Conservation (phyloP, 2,329 filamentous ascomycete genomes). For the Cercospora citrullina region DNA sequence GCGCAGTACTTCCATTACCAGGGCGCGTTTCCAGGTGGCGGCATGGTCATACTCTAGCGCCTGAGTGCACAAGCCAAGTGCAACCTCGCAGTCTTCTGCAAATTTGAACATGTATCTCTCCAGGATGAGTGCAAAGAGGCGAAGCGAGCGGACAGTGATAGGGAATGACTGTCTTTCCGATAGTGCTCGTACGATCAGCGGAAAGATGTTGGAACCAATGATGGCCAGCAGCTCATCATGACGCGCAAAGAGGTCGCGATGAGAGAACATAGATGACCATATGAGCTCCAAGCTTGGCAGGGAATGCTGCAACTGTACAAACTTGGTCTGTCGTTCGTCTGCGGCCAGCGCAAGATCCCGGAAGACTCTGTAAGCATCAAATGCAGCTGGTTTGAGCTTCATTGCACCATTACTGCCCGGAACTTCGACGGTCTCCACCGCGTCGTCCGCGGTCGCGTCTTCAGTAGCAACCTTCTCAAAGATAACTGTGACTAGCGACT, state of each 20-base stretch:
- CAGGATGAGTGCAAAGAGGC: constrained; percentile 80
- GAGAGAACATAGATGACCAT: constrained; percentile 83
- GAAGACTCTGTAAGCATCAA: constrained; percentile 85
- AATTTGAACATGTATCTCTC: constrained; percentile 75
- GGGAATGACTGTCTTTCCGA: constrained; percentile 78
- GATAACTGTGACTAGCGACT: constrained; percentile 87
- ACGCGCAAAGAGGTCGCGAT: constrained; percentile 73
- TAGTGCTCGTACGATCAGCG: constrained; percentile 74
- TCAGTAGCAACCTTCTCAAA: constrained; percentile 88
- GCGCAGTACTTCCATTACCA: constrained; percentile 89
- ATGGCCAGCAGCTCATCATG: constrained; percentile 82
- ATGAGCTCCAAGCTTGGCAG: constrained; percentile 86
- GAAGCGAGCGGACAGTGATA: constrained; percentile 75
- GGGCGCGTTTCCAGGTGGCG: constrained; percentile 77
- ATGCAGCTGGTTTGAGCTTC: constrained; percentile 70
- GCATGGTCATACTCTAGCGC: constrained; percentile 81
- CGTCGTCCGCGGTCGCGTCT: constrained; percentile 64
- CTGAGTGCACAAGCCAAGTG: constrained; percentile 77
- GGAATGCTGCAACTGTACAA: constrained; percentile 70
- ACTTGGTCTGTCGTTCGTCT: constrained; percentile 79
- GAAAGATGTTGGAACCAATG: constrained; percentile 75
- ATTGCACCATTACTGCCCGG: constrained; percentile 65
- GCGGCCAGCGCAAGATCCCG: constrained; percentile 87
- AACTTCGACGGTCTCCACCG: constrained; percentile 63
- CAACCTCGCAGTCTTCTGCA: constrained; percentile 76